Conservation (phyloP, 345 rosid genomes). For the Streptanthus diversifolius region DNA sequence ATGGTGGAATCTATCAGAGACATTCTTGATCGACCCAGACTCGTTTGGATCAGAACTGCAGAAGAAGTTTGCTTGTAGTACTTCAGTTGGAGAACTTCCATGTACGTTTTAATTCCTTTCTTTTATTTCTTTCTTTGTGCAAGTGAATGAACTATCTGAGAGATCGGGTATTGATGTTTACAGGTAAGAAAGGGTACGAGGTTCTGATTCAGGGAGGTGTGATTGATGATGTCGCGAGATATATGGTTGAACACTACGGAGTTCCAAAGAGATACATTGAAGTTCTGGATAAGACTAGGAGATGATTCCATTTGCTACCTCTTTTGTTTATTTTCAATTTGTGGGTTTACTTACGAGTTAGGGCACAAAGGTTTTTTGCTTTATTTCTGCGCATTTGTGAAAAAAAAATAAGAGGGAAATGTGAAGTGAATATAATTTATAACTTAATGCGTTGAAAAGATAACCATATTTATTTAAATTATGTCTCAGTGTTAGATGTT, state of each 20-base stretch:
- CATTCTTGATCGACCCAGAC: constrained; percentile 64
- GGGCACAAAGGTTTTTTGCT: not conserved
- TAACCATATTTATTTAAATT: not conserved
- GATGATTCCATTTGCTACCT: constrained; percentile 32
- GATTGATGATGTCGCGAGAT: constrained; percentile 74
- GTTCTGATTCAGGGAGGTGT: constrained; percentile 94
- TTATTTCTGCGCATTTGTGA: not conserved
- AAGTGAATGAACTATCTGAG: not conserved
- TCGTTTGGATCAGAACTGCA: constrained; percentile 89
- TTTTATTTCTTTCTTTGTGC: not conserved
- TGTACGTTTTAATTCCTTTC: constrained; percentile 36
- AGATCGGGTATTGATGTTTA: constrained; percentile 3
- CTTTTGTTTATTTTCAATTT: not conserved
- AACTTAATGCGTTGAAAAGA: not conserved
- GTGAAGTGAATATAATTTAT: not conserved
- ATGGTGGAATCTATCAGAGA: too few relatives aligned
- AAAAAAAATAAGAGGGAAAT: not conserved
- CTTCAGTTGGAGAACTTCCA: constrained; percentile 74
- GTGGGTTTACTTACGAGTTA: not conserved
- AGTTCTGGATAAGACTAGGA: constrained; percentile 92
- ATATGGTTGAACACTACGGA: constrained; percentile 79
- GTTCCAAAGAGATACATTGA: constrained; percentile 83
- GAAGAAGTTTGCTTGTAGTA: constrained; percentile 96
- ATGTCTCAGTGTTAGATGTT: too few relatives aligned
- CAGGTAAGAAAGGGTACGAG: constrained; percentile 93